These are phyloP conservation scores for Annulohypoxylon stygium DNA, from an alignment of 495 filamentous ascomycete genomes.

Conservation along the genomic window DNA sequence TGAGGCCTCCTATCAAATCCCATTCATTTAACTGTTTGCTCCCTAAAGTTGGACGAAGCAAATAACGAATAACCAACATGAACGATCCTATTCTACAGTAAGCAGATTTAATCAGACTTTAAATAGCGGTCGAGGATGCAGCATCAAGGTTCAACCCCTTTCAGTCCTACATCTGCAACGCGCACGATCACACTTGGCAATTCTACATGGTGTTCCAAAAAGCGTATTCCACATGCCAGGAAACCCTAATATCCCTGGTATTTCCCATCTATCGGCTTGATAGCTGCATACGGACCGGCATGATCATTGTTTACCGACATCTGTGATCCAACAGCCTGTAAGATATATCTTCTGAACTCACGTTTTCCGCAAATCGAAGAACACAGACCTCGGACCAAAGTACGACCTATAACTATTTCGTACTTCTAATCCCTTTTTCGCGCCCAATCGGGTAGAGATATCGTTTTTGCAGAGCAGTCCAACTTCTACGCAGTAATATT, in stretches of 20 bases:
- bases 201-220: background rate
- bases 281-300: background rate
- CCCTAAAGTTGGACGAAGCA: background rate
- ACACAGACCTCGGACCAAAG: background rate
- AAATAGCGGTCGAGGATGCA: background rate
- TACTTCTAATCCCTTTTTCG: background rate
- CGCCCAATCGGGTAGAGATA: background rate
- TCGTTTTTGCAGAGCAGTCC: background rate
- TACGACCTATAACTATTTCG: background rate
- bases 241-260: slow-evolving; percentile 2
- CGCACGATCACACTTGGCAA: slow-evolving; percentile 5
- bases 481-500: background rate
- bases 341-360: background rate
- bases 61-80: background rate
- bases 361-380: background rate
- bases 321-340: background rate
- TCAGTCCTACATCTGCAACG: slow-evolving; percentile 2
- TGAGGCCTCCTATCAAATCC: slow-evolving; percentile 3
- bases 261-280: background rate
- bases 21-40: background rate
- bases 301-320: background rate
- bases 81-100: background rate
- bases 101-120: background rate
- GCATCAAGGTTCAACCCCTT: background rate
- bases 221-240: background rate